These are phyloP conservation scores for Solanum sitiens DNA, from an alignment of 257 asterid genomes.

Conservation along the genomic window DNA sequence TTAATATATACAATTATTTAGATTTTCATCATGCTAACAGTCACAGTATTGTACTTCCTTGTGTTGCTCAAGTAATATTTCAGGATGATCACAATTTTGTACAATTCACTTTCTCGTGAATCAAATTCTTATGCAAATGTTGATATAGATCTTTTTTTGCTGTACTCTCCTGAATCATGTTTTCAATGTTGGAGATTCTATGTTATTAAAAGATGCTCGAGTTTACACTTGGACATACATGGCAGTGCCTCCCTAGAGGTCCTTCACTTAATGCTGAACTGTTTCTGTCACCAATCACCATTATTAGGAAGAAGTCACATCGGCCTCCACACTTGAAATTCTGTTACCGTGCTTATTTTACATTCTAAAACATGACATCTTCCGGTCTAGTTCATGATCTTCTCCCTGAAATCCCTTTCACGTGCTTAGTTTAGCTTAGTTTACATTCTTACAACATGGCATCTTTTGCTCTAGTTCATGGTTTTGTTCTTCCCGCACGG, in stretches of 20 bases:
- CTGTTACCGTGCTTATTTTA: neutral
- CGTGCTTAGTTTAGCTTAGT: neutral
- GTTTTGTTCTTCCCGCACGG: neutral
- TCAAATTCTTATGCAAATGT: neutral
- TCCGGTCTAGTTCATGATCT: neutral
- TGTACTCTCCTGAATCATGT: neutral
- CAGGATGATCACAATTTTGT: neutral
- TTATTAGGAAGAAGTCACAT: neutral
- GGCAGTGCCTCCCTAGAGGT: neutral
- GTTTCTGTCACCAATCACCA: neutral
- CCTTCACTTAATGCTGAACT: neutral
- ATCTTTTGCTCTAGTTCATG: neutral
- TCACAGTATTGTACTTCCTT: neutral
- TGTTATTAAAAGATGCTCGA: neutral
- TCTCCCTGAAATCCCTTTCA: neutral
- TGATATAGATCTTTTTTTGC: neutral
- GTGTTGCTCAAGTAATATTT: neutral
- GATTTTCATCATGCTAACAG: too few relatives aligned
- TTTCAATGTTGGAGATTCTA: neutral
- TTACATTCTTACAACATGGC: neutral
- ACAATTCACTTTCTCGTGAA: neutral
- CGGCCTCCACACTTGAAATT: neutral
- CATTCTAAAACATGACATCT: neutral
- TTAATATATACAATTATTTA: too few relatives aligned
- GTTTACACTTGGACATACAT: neutral